Percentiles rank a stretch among this genome's conserved stretches.
Evolutionary conservation across 352 stramenopile genomes (phyloP).

Genomic region (Phytopythium oedochilum): DNA sequence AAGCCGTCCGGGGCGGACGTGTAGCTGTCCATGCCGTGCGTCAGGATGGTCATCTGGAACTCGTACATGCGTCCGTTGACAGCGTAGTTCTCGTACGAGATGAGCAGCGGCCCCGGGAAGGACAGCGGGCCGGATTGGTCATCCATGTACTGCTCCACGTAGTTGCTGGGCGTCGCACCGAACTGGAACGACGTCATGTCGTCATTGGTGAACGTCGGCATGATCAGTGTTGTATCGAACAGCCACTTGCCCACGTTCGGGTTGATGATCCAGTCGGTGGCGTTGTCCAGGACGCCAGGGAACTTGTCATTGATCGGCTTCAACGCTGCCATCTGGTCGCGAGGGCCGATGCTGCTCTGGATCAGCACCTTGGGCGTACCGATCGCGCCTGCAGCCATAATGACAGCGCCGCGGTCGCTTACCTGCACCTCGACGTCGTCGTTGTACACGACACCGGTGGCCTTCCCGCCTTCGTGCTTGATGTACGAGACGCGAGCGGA

Average conservation of each 20-base stretch:
- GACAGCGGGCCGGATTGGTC: conserved; percentile 24
- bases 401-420: conserved; percentile 45
- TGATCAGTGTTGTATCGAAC: conserved; percentile 32
- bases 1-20: conserved; percentile 16
- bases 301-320: conserved; percentile 10
- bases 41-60: conserved; percentile 33
- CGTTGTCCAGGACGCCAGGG: conserved; percentile 10
- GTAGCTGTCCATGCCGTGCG: conserved; percentile 24
- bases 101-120: conserved; percentile 32
- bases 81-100: conserved; percentile 36
- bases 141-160: conserved; percentile 31
- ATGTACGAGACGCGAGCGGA: conserved; percentile 46
- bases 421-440: conserved; percentile 15
- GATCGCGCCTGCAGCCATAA: conserved; percentile 66
- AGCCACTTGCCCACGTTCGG: conserved; percentile 32
- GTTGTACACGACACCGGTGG: conserved; percentile 46
- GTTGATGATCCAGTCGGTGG: conserved; percentile 29
- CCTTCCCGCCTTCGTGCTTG: conserved; percentile 32
- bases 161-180: conserved; percentile 13
- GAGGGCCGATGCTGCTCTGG: conserved; percentile 64
- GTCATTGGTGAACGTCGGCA: conserved; percentile 25
- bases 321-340: conserved; percentile 43
- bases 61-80: conserved; percentile 26
- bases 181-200: conserved; percentile 33
- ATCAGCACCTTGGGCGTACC: conserved; percentile 81